Percentiles rank a stretch among this genome's conserved stretches.
Evolutionary conservation across 345 rosid genomes (phyloP).

Genomic region (Brassica nigra): DNA sequence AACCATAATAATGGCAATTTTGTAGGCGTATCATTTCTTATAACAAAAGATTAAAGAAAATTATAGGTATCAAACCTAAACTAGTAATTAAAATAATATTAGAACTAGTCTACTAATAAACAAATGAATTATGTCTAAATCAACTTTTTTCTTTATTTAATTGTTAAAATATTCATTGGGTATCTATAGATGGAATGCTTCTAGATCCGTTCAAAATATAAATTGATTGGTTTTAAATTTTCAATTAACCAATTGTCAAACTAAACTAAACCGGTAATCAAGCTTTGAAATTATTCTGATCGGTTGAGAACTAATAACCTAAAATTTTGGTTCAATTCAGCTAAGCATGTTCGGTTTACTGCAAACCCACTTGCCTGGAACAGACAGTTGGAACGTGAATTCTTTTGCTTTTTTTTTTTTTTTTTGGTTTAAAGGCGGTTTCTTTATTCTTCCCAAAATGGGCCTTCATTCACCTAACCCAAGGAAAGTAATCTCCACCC

Average conservation of each 20-base stretch:
- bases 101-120: not conserved
- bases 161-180: too few relatives aligned
- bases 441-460: slow-evolving; percentile 1
- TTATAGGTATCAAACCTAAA: not conserved
- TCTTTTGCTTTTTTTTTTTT: not conserved
- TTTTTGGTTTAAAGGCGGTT: not conserved
- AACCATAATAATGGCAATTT: not conserved
- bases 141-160: too few relatives aligned
- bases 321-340: not conserved
- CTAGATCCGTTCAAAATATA: too few relatives aligned
- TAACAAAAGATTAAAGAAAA: too few relatives aligned
- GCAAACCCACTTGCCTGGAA: not conserved
- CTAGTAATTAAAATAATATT: not conserved
- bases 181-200: too few relatives aligned
- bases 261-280: too few relatives aligned
- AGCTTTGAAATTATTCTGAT: not conserved
- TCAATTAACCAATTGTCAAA: too few relatives aligned
- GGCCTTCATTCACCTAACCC: slow-evolving; percentile 5
- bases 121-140: too few relatives aligned
- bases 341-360: not conserved
- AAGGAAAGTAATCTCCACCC: not conserved
- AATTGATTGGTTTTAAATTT: too few relatives aligned
- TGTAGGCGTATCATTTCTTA: not conserved
- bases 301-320: not conserved
- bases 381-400: not conserved